Evolutionary conservation across 768 basidiomycete genomes (phyloP).

Genomic region (Trametopsis cervina): DNA sequence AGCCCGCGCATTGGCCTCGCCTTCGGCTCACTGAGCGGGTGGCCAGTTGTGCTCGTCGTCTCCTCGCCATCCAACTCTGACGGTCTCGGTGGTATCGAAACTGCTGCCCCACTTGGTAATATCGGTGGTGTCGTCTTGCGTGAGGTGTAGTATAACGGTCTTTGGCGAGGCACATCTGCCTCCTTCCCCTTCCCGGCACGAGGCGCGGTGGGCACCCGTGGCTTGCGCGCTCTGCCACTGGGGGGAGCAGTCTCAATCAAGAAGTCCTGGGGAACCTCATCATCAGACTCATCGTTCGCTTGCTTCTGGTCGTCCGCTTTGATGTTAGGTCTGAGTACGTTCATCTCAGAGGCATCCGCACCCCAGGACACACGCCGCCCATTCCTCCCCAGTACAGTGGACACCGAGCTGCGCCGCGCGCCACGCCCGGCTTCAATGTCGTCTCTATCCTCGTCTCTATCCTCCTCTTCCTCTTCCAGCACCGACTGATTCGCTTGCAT

Average conservation of each 20-base stretch:
- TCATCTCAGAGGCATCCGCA: constrained; percentile 47
- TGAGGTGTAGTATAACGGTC: constrained; percentile 43
- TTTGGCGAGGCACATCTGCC: constrained; percentile 31
- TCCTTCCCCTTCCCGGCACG: constrained; percentile 29
- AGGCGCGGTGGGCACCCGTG: constrained; percentile 15
- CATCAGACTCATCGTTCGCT: constrained; percentile 62
- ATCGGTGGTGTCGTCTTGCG: constrained; percentile 34
- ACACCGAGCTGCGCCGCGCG: constrained; percentile 26
- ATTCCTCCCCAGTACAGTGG: constrained; percentile 27
- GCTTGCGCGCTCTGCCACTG: constrained; percentile 15
- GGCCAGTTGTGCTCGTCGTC: constrained; percentile 8
- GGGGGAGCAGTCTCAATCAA: constrained; percentile 71
- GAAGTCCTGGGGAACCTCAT: constrained; percentile 80
- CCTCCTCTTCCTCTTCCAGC: constrained; percentile 65
- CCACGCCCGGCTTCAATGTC: constrained; percentile 58
- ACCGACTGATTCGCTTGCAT: constrained; percentile 64
- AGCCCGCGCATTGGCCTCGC: constrained; percentile 57
- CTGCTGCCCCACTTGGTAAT: constrained; percentile 28
- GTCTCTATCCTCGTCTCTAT: constrained; percentile 27
- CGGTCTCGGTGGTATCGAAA: constrained; percentile 57
- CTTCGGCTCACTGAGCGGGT: constrained; percentile 17
- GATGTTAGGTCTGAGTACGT: constrained; percentile 61
- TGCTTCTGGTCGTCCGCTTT: constrained; percentile 57
- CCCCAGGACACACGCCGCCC: constrained; percentile 57
- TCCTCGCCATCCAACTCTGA: constrained; percentile 49